Evolutionary conservation across 805 yeast species (phyloP).

Genomic region (Saturnispora hagleri): DNA sequence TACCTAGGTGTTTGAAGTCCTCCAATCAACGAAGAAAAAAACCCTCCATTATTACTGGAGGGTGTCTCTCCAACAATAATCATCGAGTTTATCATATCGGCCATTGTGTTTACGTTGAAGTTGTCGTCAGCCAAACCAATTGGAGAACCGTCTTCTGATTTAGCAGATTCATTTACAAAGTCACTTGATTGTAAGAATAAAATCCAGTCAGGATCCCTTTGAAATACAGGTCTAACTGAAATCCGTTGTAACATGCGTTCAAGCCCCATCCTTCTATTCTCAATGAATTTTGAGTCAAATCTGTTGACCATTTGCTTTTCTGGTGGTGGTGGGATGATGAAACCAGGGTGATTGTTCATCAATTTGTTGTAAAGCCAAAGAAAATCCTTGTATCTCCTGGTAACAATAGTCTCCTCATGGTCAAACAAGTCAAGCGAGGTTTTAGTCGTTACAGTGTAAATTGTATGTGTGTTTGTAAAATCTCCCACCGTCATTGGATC

Average conservation of each 20-base stretch:
- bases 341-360: conserved; percentile 80
- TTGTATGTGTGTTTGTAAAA: conserved; percentile 78
- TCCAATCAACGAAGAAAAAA: conserved; percentile 55
- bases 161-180: conserved; percentile 59
- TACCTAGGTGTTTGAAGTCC: conserved; percentile 55
- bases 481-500: conserved; percentile 93
- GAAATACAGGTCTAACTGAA: conserved; percentile 45
- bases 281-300: conserved; percentile 83
- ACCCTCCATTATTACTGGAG: conserved; percentile 32
- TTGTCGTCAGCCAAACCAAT: conserved; percentile 26
- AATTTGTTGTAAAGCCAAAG: conserved; percentile 90
- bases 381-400: conserved; percentile 85
- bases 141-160: conserved; percentile 41
- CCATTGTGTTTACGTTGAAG: conserved; percentile 20
- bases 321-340: conserved; percentile 90
- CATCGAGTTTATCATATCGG: conserved; percentile 21
- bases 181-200: conserved; percentile 70
- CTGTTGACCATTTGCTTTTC: conserved; percentile 91
- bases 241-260: conserved; percentile 79
- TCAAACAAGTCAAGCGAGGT: conserved; percentile 35
- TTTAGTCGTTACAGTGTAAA: conserved; percentile 64
- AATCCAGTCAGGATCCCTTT: conserved; percentile 65
- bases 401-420: conserved; percentile 43
- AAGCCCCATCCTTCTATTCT: conserved; percentile 71
- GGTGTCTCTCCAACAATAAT: conserved; percentile 17